Conservation (phyloP, 1,139 yeast genomes). For the Kurtzmaniella quercitrusa region DNA sequence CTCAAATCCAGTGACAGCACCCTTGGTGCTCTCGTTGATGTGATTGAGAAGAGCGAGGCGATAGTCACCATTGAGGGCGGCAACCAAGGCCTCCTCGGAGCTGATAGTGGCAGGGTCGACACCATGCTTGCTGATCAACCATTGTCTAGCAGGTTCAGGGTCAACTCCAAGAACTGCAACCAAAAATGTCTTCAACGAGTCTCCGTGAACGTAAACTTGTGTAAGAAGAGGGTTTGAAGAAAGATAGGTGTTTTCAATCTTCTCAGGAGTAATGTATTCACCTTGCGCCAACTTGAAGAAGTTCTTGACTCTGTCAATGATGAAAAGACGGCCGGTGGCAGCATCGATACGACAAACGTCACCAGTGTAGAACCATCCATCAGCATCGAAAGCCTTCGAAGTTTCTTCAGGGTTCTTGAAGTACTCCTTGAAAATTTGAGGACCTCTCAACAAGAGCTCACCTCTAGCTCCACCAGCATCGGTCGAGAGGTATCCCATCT, state of each 20-base stretch:
- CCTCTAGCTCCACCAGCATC: slow-evolving; percentile 44
- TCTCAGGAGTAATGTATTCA: slow-evolving; percentile 77
- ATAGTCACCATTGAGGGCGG: slow-evolving; percentile 22
- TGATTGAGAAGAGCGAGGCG: slow-evolving; percentile 22
- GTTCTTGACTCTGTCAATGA: slow-evolving; percentile 75
- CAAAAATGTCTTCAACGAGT: slow-evolving; percentile 25
- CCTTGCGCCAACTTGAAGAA: slow-evolving; percentile 81
- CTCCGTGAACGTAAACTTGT: slow-evolving; percentile 53
- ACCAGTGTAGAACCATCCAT: slow-evolving; percentile 72
- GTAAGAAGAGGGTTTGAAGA: slow-evolving; percentile 47
- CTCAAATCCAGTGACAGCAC: slow-evolving; percentile 31
- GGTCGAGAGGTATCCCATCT: slow-evolving; percentile 52
- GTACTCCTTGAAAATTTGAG: slow-evolving; percentile 59
- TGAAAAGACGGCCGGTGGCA: slow-evolving; percentile 49
- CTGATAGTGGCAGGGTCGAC: slow-evolving; percentile 11
- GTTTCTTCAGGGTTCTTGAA: slow-evolving; percentile 47
- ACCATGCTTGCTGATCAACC: slow-evolving; percentile 17
- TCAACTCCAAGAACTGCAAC: slow-evolving; percentile 42
- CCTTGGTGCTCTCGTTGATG: slow-evolving; percentile 24
- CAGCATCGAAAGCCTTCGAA: slow-evolving; percentile 18
- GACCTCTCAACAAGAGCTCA: slow-evolving; percentile 65
- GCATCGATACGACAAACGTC: slow-evolving; percentile 60
- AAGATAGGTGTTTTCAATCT: slow-evolving; percentile 62
- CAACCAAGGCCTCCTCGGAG: slow-evolving; percentile 18
- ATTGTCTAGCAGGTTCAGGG: slow-evolving; percentile 18